A percentile compares a stretch with the other conserved stretches of the same genome.
Evolutionary conservation across 495 filamentous ascomycete genomes (phyloP).

Genomic region (Rhizodiscina lignyota): DNA sequence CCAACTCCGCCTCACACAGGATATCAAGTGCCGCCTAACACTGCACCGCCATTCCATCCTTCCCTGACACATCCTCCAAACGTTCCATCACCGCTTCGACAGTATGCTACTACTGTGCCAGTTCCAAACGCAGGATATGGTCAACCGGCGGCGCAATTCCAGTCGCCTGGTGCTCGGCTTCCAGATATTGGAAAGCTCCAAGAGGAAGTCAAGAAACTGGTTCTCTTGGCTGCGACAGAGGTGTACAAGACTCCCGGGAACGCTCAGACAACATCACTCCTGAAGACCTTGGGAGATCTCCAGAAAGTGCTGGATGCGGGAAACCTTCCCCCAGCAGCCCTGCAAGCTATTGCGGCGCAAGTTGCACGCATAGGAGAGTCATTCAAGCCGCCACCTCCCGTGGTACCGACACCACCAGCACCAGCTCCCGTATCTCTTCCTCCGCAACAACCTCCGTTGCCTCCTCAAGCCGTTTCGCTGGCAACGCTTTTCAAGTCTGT

Average conservation of each 20-base stretch:
- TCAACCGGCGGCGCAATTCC: neutral
- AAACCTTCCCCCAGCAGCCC: slow-evolving; percentile 61
- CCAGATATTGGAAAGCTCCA: neutral
- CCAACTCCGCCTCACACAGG: slow-evolving; percentile 48
- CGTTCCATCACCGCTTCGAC: slow-evolving; percentile 6
- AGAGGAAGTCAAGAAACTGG: neutral
- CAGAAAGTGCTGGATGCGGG: slow-evolving; percentile 64
- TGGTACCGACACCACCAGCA: slow-evolving; percentile 6
- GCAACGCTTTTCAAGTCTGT: slow-evolving; percentile 2
- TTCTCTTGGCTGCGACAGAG: neutral
- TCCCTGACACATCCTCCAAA: slow-evolving; percentile 9
- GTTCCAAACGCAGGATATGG: too few species aligned
- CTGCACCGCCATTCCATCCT: slow-evolving; percentile 14
- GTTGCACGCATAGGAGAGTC: slow-evolving; percentile 59
- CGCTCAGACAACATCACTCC: slow-evolving; percentile 39
- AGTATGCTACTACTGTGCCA: too few species aligned
- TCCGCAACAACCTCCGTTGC: too few species aligned
- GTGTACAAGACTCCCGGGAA: neutral
- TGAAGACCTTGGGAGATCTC: slow-evolving; percentile 77
- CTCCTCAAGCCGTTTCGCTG: too few species aligned
- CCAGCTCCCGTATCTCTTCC: slow-evolving; percentile 6
- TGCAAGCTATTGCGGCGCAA: slow-evolving; percentile 64
- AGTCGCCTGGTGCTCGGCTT: neutral
- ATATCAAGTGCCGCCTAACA: slow-evolving; percentile 24
- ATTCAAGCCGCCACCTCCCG: slow-evolving; percentile 19